Evolutionary conservation across 352 stramenopile genomes (phyloP).

Genomic region (Pythium pyrilobum): DNA sequence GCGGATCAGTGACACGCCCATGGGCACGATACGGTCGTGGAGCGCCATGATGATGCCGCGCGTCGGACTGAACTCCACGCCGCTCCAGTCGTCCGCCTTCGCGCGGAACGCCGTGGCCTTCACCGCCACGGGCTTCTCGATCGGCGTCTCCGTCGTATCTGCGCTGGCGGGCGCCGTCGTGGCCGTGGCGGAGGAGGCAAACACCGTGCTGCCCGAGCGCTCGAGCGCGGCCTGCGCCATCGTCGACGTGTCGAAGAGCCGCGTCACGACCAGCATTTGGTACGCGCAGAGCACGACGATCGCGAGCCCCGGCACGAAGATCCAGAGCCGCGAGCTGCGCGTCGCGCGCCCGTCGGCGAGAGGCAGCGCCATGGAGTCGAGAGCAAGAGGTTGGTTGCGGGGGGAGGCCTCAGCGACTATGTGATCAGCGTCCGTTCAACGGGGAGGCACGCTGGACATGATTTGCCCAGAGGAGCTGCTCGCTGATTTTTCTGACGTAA

Average conservation of each 20-base stretch:
- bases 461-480: too few relatives aligned
- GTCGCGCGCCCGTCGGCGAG: not conserved
- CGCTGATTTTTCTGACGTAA: too few relatives aligned
- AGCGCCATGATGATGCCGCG: slow-evolving; percentile 43
- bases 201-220: not conserved
- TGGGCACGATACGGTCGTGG: slow-evolving; percentile 45
- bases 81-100: not conserved
- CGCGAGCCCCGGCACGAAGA: slow-evolving; percentile 7
- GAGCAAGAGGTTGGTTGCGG: too few relatives aligned
- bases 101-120: slow-evolving; percentile 1
- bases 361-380: slow-evolving; percentile 4
- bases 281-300: slow-evolving; percentile 13
- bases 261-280: slow-evolving; percentile 12
- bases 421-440: not conserved
- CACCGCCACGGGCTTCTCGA: not conserved
- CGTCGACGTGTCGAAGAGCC: slow-evolving; percentile 10
- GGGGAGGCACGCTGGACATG: too few relatives aligned
- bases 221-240: slow-evolving; percentile 3
- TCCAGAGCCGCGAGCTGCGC: not conserved
- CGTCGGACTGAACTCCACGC: slow-evolving; percentile 2
- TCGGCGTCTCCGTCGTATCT: not conserved
- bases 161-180: not conserved
- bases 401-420: not conserved
- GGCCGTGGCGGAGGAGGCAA: not conserved
- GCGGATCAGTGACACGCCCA: slow-evolving; percentile 59